Conservation (phyloP, 441 rosid genomes). For the Mallotus repandus region DNA sequence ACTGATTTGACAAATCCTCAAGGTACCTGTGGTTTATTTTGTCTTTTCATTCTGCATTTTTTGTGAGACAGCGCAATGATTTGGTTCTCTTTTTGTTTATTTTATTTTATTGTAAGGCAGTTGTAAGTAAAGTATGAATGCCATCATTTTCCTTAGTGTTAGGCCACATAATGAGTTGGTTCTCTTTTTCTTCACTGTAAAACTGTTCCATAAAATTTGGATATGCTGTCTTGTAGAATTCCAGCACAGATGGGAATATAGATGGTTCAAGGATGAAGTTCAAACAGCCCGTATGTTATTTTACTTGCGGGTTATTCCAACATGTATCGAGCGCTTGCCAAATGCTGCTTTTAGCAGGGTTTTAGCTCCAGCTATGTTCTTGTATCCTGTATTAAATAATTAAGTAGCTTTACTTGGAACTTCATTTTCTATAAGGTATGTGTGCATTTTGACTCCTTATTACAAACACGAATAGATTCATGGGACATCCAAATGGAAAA, state of each 20-base stretch:
- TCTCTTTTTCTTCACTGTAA: background rate
- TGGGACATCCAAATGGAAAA: constrained; percentile 83
- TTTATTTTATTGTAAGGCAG: too few relatives aligned
- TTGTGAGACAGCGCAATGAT: background rate
- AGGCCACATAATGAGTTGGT: background rate
- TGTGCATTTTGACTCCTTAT: constrained; percentile 39
- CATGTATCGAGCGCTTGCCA: constrained; percentile 68
- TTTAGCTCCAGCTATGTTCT: constrained; percentile 80
- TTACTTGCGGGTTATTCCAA: constrained; percentile 84
- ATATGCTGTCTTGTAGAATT: constrained; percentile 38
- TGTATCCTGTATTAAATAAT: constrained; percentile 60
- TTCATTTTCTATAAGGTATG: background rate
- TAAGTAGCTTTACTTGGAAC: background rate
- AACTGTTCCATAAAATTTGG: background rate
- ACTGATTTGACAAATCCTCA: constrained; percentile 56
- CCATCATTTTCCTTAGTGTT: background rate
- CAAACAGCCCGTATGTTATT: constrained; percentile 90
- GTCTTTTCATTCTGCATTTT: background rate
- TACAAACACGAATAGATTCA: constrained; percentile 49
- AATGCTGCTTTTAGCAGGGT: constrained; percentile 56
- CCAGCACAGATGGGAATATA: constrained; percentile 46
- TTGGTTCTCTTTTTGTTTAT: background rate
- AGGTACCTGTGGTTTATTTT: constrained; percentile 42
- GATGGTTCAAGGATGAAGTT: constrained; percentile 84
- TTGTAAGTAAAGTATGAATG: too few relatives aligned